Base-by-base conservation (phyloP, 73 alveolate species). In the Breviolum minutum region DNA sequence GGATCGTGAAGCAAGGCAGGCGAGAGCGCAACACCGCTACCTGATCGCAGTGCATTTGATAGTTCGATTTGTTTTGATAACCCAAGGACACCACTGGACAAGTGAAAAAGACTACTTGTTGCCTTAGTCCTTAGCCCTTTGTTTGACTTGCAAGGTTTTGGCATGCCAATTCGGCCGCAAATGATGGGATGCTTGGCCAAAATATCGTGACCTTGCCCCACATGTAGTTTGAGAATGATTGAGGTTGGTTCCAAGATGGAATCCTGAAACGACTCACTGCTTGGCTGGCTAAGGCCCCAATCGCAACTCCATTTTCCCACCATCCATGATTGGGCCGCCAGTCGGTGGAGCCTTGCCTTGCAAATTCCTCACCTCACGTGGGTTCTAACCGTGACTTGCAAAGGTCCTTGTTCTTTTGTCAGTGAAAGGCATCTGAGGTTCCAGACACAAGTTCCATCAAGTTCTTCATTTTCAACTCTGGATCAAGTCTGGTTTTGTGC, bases 1-100 rank as follows among this genome's bases (percentile, higher is more conserved):
- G 97, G 97, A 90, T 70, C 97, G 97, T 16, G 87, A 90, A 30
- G 97, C 97, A 7, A 62, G 97, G 30, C 97, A 90, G 40, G 87
- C 84, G 63, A 80, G 97, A 22, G 84, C 97, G 22, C 40, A 70
- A 60, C 87, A 66, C 30, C 95, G 95, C 54, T 13, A 81, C 88
- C 70, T 90, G 84, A 87, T n/a, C 70, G 61, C 73, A 22, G 54
- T 40, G 54, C 54, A 40, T 40, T 40, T 40, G 5, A 40, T 40
- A 2, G 5, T 40, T 40, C 40, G 26, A 17, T 27, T 82, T 30
- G 64, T 63, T 63, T 8, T 79, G 87, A 77, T 68, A 17, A 6
- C 24, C 24, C 77, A 68, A 68, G 77, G 24, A 68, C 77, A 17
- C 24, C 24, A 14, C 3, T 68, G 77, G 77, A 68, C 17, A 68